Evolutionary conservation across 495 filamentous ascomycete genomes (phyloP).

Genomic region (Aspergillus heteromorphus): DNA sequence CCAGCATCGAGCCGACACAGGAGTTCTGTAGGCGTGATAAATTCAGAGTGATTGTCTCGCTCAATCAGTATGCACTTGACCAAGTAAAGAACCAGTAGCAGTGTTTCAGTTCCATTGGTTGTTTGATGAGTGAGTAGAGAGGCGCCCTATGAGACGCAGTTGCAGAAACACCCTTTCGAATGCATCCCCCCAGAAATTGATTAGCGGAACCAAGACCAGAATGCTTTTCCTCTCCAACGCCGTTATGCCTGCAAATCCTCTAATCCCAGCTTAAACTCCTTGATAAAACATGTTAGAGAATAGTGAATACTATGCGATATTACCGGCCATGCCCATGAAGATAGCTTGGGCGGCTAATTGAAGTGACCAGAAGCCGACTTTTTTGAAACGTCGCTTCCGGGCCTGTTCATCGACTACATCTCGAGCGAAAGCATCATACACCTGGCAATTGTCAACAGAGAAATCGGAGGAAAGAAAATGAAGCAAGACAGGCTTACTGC

Average conservation of each 20-base stretch:
- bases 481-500: conserved; percentile 50
- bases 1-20: background rate
- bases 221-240: conserved; percentile 6
- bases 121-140: background rate
- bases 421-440: conserved; percentile 85
- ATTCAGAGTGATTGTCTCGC: background rate
- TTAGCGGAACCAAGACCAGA: conserved; percentile 1
- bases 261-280: conserved; percentile 5
- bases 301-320: conserved; percentile 53
- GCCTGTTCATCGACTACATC: conserved; percentile 83
- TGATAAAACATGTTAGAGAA: conserved; percentile 18
- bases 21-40: background rate
- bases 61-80: background rate
- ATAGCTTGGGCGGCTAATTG: conserved; percentile 89
- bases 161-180: background rate
- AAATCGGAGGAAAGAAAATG: background rate
- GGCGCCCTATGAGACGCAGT: background rate
- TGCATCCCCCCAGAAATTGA: background rate
- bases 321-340: conserved; percentile 90
- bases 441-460: conserved; percentile 36
- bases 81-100: background rate
- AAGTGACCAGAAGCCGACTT: conserved; percentile 94
- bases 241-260: conserved; percentile 8
- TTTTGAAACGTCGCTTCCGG: conserved; percentile 80
- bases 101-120: background rate